Evolutionary conservation across 1,139 yeast species (phyloP).

Genomic region (Yamadazyma siamensis): DNA sequence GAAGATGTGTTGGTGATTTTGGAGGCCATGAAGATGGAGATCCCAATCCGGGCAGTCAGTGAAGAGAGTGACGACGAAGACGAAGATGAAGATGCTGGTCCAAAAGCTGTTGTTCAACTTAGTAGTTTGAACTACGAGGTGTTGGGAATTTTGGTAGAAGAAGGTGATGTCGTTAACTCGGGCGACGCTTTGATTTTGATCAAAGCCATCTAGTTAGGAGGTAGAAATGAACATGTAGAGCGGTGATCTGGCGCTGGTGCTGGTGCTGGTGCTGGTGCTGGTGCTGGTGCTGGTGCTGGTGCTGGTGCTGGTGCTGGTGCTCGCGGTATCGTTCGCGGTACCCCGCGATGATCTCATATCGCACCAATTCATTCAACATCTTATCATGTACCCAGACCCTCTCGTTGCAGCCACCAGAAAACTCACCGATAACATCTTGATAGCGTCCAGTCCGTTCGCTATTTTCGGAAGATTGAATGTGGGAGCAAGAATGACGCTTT

Average conservation of each 20-base stretch:
- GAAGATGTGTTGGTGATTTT: conserved; percentile 33
- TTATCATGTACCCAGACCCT: conserved; percentile 29
- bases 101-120: not conserved
- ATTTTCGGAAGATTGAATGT: conserved; percentile 38
- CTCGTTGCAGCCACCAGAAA: conserved; percentile 36
- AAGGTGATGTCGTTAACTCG: conserved; percentile 30
- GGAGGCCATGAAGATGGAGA: conserved; percentile 49
- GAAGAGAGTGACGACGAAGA: conserved; percentile 12
- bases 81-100: conserved; percentile 6
- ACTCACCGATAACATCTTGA: conserved; percentile 42
- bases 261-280: no score
- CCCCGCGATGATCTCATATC: no score
- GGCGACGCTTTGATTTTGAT: conserved; percentile 19
- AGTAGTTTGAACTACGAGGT: conserved; percentile 15
- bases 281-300: no score
- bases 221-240: no score
- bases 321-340: no score
- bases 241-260: no score
- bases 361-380: no score
- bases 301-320: no score
- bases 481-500: conserved; percentile 60
- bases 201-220: conserved; percentile 4
- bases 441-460: conserved; percentile 48
- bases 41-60: conserved; percentile 16
- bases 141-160: conserved; percentile 23